These are phyloP conservation scores for Leccinum disarticulatum DNA, from an alignment of 768 basidiomycete species.

Conservation along the genomic window DNA sequence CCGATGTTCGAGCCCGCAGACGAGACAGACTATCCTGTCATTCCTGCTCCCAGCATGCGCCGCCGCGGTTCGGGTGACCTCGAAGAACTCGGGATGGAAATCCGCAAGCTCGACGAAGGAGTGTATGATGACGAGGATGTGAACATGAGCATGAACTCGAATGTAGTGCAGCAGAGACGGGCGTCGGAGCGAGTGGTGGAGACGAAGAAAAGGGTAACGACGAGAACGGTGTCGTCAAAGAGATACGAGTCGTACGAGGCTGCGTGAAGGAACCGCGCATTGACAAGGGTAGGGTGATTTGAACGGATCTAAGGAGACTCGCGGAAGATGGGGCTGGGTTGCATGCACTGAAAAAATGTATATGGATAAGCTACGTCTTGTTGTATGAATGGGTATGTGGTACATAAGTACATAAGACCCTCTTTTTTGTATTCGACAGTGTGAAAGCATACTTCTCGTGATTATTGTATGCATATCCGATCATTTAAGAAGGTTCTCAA, in stretches of 20 bases:
- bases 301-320: background rate
- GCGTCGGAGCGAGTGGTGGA: slow-evolving; percentile 63
- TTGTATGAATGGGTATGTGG: background rate
- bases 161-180: background rate
- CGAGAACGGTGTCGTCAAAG: slow-evolving; percentile 55
- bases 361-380: background rate
- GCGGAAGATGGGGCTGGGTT: background rate
- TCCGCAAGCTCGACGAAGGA: slow-evolving; percentile 61
- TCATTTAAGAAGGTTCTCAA: background rate
- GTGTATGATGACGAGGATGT: slow-evolving; percentile 39
- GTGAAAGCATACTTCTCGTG: background rate
- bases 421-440: background rate
- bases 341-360: background rate
- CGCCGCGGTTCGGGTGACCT: slow-evolving; percentile 39
- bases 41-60: slow-evolving; percentile 66
- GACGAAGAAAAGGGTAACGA: slow-evolving; percentile 44
- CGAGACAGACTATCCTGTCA: slow-evolving; percentile 40
- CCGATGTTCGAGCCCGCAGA: slow-evolving; percentile 49
- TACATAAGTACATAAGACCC: slow-evolving; percentile 2
- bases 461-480: background rate
- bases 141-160: background rate
- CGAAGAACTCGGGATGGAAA: slow-evolving; percentile 60
- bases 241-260: slow-evolving; percentile 43
- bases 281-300: background rate
- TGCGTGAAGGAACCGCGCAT: background rate